Conservation (phyloP, 176 grass and related monocot genomes). For the Hsuehochloa calcarea region DNA sequence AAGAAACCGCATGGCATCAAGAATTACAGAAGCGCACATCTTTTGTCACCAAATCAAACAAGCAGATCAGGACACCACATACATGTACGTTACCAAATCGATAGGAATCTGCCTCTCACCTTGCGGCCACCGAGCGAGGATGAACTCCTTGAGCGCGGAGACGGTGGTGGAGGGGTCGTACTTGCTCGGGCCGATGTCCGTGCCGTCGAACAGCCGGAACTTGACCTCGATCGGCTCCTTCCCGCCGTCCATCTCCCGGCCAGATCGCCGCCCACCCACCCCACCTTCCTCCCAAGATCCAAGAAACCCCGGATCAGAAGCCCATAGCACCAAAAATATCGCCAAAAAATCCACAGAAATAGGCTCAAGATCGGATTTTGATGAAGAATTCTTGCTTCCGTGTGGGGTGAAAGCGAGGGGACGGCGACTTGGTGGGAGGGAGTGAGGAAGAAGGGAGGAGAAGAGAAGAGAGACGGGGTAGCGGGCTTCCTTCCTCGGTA, state of each 20-base stretch:
- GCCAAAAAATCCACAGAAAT: slow-evolving; percentile 21
- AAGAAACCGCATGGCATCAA: slow-evolving; percentile 17
- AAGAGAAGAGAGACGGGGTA: slow-evolving; percentile 16
- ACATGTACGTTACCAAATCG: slow-evolving; percentile 5
- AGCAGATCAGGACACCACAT: slow-evolving; percentile 8
- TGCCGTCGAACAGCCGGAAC: slow-evolving; percentile 83
- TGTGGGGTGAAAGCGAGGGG: slow-evolving; percentile 47
- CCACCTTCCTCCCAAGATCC: slow-evolving; percentile 31
- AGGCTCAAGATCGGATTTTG: slow-evolving; percentile 32
- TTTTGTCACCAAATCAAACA: slow-evolving; percentile 5
- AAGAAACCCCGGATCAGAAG: slow-evolving; percentile 41
- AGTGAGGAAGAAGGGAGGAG: background rate
- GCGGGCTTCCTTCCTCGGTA: slow-evolving; percentile 37
- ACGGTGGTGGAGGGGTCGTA: slow-evolving; percentile 78
- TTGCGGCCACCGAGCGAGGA: slow-evolving; percentile 87
- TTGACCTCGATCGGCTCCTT: slow-evolving; percentile 80
- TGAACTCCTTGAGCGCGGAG: slow-evolving; percentile 80
- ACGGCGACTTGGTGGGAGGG: slow-evolving; percentile 29
- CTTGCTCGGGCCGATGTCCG: slow-evolving; percentile 85
- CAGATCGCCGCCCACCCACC: slow-evolving; percentile 37
- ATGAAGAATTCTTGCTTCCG: slow-evolving; percentile 55
- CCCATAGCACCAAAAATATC: slow-evolving; percentile 26
- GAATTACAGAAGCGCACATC: background rate
- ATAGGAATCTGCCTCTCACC: slow-evolving; percentile 49
- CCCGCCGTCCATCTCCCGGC: slow-evolving; percentile 44